A percentile compares a stretch with the other conserved stretches of the same genome.
Evolutionary conservation across 2,329 filamentous ascomycete genomes (phyloP).

Genomic region (Epichloe sibirici): DNA sequence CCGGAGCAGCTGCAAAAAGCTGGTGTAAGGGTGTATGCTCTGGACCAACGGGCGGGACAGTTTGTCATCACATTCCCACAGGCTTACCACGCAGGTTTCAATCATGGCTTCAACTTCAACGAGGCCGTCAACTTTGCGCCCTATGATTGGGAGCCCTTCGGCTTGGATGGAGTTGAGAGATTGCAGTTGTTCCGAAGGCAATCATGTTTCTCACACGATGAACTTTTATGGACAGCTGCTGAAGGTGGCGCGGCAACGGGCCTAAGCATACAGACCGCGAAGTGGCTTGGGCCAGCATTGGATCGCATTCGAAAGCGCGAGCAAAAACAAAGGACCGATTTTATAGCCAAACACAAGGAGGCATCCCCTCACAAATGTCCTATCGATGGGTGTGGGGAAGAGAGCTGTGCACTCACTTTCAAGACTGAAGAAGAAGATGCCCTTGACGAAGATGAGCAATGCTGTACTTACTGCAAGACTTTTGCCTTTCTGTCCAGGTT

Average conservation of each 20-base stretch:
- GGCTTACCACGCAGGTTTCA: constrained; percentile 95
- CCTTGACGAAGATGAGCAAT: constrained; percentile 86
- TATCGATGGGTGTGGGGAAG: constrained; percentile 28
- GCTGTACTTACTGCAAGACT: constrained; percentile 84
- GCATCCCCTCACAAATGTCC: constrained; percentile 40
- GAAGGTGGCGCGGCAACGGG: constrained; percentile 55
- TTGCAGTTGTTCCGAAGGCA: constrained; percentile 80
- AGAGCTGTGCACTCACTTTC: constrained; percentile 47
- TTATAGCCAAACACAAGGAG: constrained; percentile 53
- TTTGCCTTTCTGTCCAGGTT: constrained; percentile 88
- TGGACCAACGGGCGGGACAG: constrained; percentile 93
- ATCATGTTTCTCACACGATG: constrained; percentile 95
- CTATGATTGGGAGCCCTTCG: constrained; percentile 86
- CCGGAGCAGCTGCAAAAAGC: constrained; percentile 89
- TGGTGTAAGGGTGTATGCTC: constrained; percentile 80
- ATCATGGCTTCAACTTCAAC: constrained; percentile 98
- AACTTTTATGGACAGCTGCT: constrained; percentile 82
- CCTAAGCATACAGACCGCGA: constrained; percentile 73
- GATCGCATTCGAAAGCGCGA: constrained; percentile 69
- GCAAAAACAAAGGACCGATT: constrained; percentile 51
- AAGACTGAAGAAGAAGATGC: constrained; percentile 61
- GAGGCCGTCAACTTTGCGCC: constrained; percentile 98
- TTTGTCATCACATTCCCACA: constrained; percentile 95
- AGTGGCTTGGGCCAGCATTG: constrained; percentile 85
- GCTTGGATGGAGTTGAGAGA: constrained; percentile 73